Evolutionary conservation across 257 asterid genomes (phyloP).

Genomic region (Rhazya stricta): DNA sequence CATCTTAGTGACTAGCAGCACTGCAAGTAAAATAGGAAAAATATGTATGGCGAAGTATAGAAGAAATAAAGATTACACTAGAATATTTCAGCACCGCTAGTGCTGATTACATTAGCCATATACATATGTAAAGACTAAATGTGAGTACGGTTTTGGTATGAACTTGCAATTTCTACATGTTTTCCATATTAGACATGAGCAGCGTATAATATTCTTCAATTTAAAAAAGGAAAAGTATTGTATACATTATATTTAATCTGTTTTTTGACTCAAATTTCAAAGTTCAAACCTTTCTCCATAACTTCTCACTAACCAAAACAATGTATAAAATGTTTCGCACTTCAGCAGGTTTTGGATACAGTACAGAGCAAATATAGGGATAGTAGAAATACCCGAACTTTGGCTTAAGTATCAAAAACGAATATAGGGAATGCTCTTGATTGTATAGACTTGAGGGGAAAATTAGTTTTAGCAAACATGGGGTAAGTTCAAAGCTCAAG

Average conservation of each 20-base stretch:
- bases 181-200: neutral
- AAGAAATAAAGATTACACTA: no score
- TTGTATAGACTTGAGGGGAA: neutral
- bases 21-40: no score
- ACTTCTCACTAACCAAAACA: constrained; percentile 45
- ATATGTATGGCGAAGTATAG: no score
- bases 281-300: constrained; percentile 22
- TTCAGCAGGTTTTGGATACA: no score
- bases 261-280: constrained; percentile 29
- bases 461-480: neutral
- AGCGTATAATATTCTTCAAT: constrained; percentile 14
- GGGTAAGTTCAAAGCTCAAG: neutral
- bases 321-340: no score
- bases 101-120: no score
- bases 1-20: neutral
- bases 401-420: no score
- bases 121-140: no score
- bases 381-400: no score
- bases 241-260: constrained; percentile 2
- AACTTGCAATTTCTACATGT: neutral
- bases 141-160: neutral
- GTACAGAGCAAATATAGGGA: no score
- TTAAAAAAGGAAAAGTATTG: constrained; percentile 6
- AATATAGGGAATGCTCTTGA: neutral
- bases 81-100: no score